These are phyloP conservation scores for Graphiopsis chlorocephala DNA, from an alignment of 2,329 filamentous ascomycete species.

Conservation along the genomic window DNA sequence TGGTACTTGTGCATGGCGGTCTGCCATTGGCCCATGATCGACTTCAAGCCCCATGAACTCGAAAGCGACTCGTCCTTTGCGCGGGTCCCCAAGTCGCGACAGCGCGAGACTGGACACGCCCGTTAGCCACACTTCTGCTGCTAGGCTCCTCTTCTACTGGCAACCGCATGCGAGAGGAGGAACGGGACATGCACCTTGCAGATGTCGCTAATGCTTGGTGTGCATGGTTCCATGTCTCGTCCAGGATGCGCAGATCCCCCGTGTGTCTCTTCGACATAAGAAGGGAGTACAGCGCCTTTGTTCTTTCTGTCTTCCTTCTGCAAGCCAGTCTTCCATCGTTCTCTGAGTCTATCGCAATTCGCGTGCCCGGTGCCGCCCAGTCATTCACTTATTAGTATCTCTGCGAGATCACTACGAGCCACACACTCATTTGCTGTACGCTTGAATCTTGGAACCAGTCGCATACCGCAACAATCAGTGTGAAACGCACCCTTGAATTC, in stretches of 20 bases:
- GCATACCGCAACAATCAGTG: not conserved
- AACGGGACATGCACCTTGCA: slow-evolving; percentile 12
- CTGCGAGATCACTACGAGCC: slow-evolving; percentile 15
- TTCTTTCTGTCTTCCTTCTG: not conserved
- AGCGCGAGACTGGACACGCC: slow-evolving; percentile 3
- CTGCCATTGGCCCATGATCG: slow-evolving; percentile 1
- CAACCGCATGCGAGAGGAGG: slow-evolving; percentile 2
- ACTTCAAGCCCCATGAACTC: not conserved
- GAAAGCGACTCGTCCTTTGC: not conserved
- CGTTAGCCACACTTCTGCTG: slow-evolving; percentile 5
- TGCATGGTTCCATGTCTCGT: slow-evolving; percentile 8
- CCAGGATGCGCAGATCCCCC: slow-evolving; percentile 12
- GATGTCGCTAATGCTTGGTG: slow-evolving; percentile 13
- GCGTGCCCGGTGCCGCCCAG: slow-evolving; percentile 20
- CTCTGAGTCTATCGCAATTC: slow-evolving; percentile 4
- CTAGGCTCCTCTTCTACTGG: not conserved
- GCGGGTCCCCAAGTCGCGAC: not conserved
- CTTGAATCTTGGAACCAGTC: slow-evolving; percentile 9
- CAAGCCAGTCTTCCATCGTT: slow-evolving; percentile 12
- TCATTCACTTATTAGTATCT: slow-evolving; percentile 17
- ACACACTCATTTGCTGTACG: slow-evolving; percentile 11
- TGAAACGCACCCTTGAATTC: not conserved
- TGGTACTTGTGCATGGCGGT: not conserved
- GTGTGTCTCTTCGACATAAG: slow-evolving; percentile 14
- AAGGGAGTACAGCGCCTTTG: slow-evolving; percentile 10